Base-by-base conservation (phyloP, 2,329 filamentous ascomycete genomes). In the Sporothrix inflata region DNA sequence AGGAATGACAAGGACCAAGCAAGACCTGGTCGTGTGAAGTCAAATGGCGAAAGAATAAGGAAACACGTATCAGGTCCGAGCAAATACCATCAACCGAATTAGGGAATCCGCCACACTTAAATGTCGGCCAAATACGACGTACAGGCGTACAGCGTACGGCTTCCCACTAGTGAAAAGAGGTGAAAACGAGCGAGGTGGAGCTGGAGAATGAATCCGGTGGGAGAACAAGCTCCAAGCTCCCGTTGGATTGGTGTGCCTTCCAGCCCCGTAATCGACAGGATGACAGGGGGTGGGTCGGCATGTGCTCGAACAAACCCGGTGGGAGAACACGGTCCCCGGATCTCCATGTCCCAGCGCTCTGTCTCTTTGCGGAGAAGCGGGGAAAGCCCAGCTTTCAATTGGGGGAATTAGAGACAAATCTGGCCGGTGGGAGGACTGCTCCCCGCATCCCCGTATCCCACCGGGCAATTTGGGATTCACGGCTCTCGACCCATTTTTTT, bases 341-440 rank as follows among this genome's bases (percentile, higher is more conserved):
- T 65, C 53, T 19, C 27, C 53, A 19, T 60, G 53, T 5, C 42
- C 42, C 42, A 34, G 6, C 42, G 2, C 4, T 12, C 1, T 45
- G 19, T 24, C 19, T 6, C 4, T 47, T 65, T 65, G 61, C 61
- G 61, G 61, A 21, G 61, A 65, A 65, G 61, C 61, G 61, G 61
- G 61, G 24, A 24, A 40, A 24, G 40, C 21, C 6, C 38, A 24
- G 57, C 57, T 1, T 63, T 19, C 11, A 5, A 63, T 57, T 57
- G 53, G 53, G 57, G 5, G 57, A 42, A 12, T 27, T 14, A 7
- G 11, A 16, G 3, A 19, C 27, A 19, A 57, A 38, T 34, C 19
- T 6, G 4, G 9, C 63, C 63, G 63, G 63, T 67, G 63, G 63
- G 63, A 67, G 42, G n/a, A 14, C 9, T 12, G 14, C 19, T 42